These are phyloP conservation scores for Favolaschia claudopus DNA, from an alignment of 768 basidiomycete genomes.

Conservation along the genomic window DNA sequence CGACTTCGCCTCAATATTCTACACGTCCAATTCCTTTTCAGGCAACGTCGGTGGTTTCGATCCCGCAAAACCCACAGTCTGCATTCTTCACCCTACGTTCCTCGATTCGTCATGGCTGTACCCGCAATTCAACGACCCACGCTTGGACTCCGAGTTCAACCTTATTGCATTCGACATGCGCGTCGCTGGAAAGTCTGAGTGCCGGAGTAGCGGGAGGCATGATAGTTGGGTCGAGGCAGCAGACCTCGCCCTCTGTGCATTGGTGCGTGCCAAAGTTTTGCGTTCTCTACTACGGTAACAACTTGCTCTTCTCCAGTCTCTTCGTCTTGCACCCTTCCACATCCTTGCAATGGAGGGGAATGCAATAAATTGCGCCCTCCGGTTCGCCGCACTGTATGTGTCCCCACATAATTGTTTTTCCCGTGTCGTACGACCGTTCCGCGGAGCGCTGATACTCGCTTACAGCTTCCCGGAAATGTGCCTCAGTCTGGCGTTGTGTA, in stretches of 20 bases:
- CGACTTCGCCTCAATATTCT: slow-evolving; percentile 78
- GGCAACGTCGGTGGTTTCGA: slow-evolving; percentile 73
- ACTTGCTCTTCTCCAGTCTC: slow-evolving; percentile 45
- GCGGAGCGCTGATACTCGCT: background rate
- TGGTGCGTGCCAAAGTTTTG: slow-evolving; percentile 48
- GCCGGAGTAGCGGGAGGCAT: slow-evolving; percentile 60
- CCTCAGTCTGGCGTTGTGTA: slow-evolving; percentile 71
- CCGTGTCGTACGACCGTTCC: slow-evolving; percentile 15
- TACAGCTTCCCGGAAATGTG: slow-evolving; percentile 76
- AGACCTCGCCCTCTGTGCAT: slow-evolving; percentile 72
- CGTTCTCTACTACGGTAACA: background rate
- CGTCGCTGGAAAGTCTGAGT: slow-evolving; percentile 63
- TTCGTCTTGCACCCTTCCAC: slow-evolving; percentile 73
- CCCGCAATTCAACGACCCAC: slow-evolving; percentile 70
- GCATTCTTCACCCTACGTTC: slow-evolving; percentile 72
- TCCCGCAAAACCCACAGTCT: slow-evolving; percentile 68
- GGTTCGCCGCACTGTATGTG: slow-evolving; percentile 74
- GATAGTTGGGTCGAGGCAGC: slow-evolving; percentile 85
- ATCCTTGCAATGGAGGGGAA: slow-evolving; percentile 73
- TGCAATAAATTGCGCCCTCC: slow-evolving; percentile 63
- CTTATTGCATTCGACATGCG: slow-evolving; percentile 81
- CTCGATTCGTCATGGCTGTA: slow-evolving; percentile 75
- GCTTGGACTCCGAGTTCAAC: slow-evolving; percentile 66
- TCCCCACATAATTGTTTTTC: no score
- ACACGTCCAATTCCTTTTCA: slow-evolving; percentile 67